Conservation (phyloP, 2,329 filamentous ascomycete species). For the Xylaria polymorpha region DNA sequence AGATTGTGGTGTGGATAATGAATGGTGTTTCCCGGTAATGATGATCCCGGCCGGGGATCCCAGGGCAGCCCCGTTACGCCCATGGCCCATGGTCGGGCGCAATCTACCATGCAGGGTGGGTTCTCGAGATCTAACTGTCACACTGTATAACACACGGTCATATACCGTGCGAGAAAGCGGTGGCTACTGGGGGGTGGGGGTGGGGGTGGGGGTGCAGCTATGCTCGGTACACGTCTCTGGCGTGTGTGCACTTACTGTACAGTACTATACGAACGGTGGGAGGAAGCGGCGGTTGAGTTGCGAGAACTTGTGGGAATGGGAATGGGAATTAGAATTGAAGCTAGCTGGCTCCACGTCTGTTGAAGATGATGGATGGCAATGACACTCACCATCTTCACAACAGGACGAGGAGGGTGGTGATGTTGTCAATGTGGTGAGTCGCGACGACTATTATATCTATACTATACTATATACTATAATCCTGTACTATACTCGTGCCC, state of each 20-base stretch:
- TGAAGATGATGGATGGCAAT: too few relatives aligned
- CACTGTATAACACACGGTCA: slow-evolving; percentile 12
- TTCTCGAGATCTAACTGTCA: slow-evolving; percentile 28
- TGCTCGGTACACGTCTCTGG: slow-evolving; percentile 1
- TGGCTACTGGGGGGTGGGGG: neutral
- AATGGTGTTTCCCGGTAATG: slow-evolving; percentile 23
- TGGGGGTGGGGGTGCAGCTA: neutral
- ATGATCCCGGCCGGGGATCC: slow-evolving; percentile 31
- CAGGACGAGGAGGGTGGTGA: neutral
- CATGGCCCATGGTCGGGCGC: slow-evolving; percentile 24
- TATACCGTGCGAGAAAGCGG: slow-evolving; percentile 9
- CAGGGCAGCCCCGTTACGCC: slow-evolving; percentile 27
- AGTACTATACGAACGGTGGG: neutral
- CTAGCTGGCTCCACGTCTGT: too few relatives aligned
- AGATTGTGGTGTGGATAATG: slow-evolving; percentile 33
- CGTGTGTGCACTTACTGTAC: neutral
- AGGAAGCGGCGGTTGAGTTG: too few relatives aligned
- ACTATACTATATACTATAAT: too few relatives aligned
- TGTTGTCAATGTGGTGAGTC: neutral
- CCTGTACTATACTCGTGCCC: too few relatives aligned
- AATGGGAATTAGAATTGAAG: too few relatives aligned
- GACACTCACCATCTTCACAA: neutral
- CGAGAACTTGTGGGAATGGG: too few relatives aligned
- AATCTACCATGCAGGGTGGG: slow-evolving; percentile 38
- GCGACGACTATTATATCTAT: neutral